phyloP scores from a whole-genome alignment of 768 basidiomycete genomes.

The Pisolithus microcarpus region DNA sequence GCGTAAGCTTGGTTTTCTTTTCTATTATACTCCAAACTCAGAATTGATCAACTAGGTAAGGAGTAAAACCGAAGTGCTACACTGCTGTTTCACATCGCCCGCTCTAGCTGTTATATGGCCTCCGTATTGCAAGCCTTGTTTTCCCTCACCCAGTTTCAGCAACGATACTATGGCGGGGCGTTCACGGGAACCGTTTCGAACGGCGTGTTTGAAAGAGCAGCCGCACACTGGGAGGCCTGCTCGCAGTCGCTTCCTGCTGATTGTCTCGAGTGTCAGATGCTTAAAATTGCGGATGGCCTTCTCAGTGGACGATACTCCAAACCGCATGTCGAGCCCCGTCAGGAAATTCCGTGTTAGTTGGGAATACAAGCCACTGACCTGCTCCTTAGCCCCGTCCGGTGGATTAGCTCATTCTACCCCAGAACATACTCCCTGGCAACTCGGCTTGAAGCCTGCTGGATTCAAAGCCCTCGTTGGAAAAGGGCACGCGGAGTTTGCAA shows the following conservation, averaged over 20 bases:
- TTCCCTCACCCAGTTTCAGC: slow-evolving; percentile 68
- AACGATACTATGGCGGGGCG: slow-evolving; percentile 50
- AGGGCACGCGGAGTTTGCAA: slow-evolving; percentile 89
- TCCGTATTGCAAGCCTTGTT: slow-evolving; percentile 86
- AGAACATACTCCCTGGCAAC: slow-evolving; percentile 42
- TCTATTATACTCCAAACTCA: not conserved
- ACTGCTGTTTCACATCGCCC: not conserved
- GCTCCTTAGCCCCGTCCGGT: slow-evolving; percentile 20
- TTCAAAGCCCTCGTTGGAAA: slow-evolving; percentile 90
- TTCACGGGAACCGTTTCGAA: slow-evolving; percentile 7
- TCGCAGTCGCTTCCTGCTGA: slow-evolving; percentile 61
- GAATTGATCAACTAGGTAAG: not conserved
- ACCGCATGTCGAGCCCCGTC: slow-evolving; percentile 36
- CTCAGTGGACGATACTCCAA: slow-evolving; percentile 86
- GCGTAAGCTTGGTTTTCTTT: not conserved
- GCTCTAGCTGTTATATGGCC: slow-evolving; percentile 88
- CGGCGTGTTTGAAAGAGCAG: slow-evolving; percentile 25
- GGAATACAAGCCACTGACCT: slow-evolving; percentile 4
- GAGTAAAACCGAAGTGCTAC: not conserved
- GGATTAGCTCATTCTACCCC: slow-evolving; percentile 26
- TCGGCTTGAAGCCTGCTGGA: slow-evolving; percentile 70
- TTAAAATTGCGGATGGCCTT: slow-evolving; percentile 87
- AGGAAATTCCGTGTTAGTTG: slow-evolving; percentile 9
- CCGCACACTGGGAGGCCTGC: slow-evolving; percentile 56
- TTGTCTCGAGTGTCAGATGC: slow-evolving; percentile 94